Evolutionary conservation across 78 protist genomes (phyloP), one percentile per base, ranked within the genome.

Genomic region (Mantamonas sphyraenae): DNA sequence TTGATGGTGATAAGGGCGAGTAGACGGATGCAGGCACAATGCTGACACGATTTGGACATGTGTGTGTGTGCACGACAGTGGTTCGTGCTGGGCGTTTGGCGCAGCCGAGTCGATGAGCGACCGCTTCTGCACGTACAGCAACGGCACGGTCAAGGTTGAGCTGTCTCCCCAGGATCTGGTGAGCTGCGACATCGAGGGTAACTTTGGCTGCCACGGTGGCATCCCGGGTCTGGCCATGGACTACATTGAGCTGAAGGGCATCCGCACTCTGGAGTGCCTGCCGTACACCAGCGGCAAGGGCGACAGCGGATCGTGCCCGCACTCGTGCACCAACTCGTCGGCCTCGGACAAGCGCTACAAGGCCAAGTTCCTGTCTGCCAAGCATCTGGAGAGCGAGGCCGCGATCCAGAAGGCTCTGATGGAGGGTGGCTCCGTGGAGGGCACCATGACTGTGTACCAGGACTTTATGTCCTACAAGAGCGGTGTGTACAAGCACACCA

Each of bases 181-280:
- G 26, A 26, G 72, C 8, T 77, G 83, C 40, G 66, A 50, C 40
- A 51, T 24, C 0, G 64, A 22, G 24, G 68, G 67, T 42, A 62
- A 77, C 53, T 37, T 68, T 28, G 87, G 87, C 33, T 82, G 87
- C 65, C 75, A 70, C 53, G 87, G 87, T 50, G 87, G 87, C 56
- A 47, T 66, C n/a, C 82, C 77, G 34, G 68, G 70, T 34, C 24
- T 57, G 19, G 81, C 81, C 33, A 58, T 26, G 74, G 74, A 42
- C 30, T 68, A 70, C 24, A 17, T 73, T n/a, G 64, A 73, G 64
- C 37, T 39, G 31, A 7, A 39, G 19, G 84, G 84, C 60, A 26
- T 78, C 66, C 80, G 58, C 60, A 58, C 84, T 40, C 30, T 45
- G 30, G 1, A 10, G 8, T 76, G 86, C 64, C 45, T 50, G 63